Evolutionary conservation across 1,284 basidiomycete species (phyloP).

Genomic region (Vanrija pseudolonga): DNA sequence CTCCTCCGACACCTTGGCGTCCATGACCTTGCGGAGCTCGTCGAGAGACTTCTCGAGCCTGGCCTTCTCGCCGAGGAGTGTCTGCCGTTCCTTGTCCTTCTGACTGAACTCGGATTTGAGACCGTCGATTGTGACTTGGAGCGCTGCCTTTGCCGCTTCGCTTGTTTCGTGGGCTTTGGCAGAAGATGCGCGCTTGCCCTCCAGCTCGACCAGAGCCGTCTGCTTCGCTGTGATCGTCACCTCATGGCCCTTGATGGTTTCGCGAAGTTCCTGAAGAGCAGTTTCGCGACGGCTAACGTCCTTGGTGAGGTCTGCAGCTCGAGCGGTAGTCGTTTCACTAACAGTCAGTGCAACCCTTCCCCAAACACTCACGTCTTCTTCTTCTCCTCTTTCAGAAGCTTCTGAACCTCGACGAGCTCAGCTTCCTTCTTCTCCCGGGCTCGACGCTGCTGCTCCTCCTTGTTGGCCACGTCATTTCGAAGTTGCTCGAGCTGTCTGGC

Average conservation of each 20-base stretch:
- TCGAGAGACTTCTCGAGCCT: conserved; percentile 81
- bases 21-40: conserved; percentile 73
- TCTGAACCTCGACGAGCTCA: conserved; percentile 66
- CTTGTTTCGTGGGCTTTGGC: conserved; percentile 40
- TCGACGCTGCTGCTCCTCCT: conserved; percentile 73
- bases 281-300: conserved; percentile 70
- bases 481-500: conserved; percentile 68
- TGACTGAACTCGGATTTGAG: conserved; percentile 63
- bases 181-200: conserved; percentile 57
- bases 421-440: conserved; percentile 72
- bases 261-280: conserved; percentile 66
- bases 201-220: conserved; percentile 62
- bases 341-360: conserved; percentile 1
- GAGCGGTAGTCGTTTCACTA: conserved; percentile 63
- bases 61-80: conserved; percentile 55
- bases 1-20: conserved; percentile 82
- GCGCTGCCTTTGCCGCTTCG: conserved; percentile 54
- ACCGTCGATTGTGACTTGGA: conserved; percentile 67
- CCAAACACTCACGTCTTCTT: conserved; percentile 60
- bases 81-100: conserved; percentile 61
- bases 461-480: conserved; percentile 64
- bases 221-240: conserved; percentile 75
- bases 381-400: conserved; percentile 64
- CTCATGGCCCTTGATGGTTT: conserved; percentile 54
- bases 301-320: conserved; percentile 61